Percentiles rank a stretch among this genome's conserved stretches.
Evolutionary conservation across 768 basidiomycete species (phyloP).

Genomic region (Mycena albidolilacea): DNA sequence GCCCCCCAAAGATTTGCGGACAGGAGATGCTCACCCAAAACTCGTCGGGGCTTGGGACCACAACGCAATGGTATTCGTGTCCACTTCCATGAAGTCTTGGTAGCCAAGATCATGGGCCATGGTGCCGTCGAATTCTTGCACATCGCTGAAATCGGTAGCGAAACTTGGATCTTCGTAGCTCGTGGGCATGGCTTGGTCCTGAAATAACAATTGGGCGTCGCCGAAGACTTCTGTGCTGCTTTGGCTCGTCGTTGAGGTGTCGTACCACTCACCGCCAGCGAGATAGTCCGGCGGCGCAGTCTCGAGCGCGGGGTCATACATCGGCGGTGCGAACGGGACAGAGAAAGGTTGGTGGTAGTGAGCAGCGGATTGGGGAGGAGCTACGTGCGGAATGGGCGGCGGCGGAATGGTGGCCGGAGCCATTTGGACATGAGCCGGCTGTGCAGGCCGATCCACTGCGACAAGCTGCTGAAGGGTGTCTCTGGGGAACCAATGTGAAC

Average conservation of each 20-base stretch:
- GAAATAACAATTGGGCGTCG: neutral
- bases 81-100: constrained; percentile 11
- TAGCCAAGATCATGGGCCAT: neutral
- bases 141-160: neutral
- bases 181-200: neutral
- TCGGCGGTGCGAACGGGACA: constrained; percentile 10
- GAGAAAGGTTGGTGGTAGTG: neutral
- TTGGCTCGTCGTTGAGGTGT: neutral
- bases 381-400: neutral
- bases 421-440: neutral
- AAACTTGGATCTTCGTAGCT: neutral
- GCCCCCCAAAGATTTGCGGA: neutral
- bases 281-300: constrained; percentile 21
- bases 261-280: neutral
- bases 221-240: neutral
- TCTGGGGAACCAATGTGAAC: neutral
- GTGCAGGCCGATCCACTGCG: constrained; percentile 29
- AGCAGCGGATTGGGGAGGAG: neutral
- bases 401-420: neutral
- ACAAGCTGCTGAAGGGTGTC: constrained; percentile 36
- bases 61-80: constrained; percentile 16
- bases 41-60: constrained; percentile 27
- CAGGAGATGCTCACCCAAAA: constrained; percentile 4
- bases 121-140: neutral
- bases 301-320: constrained; percentile 33